Evolutionary conservation across 139 green algal species (phyloP), one percentile per base, ranked within the genome.

Genomic region (Yamagishiella unicocca): DNA sequence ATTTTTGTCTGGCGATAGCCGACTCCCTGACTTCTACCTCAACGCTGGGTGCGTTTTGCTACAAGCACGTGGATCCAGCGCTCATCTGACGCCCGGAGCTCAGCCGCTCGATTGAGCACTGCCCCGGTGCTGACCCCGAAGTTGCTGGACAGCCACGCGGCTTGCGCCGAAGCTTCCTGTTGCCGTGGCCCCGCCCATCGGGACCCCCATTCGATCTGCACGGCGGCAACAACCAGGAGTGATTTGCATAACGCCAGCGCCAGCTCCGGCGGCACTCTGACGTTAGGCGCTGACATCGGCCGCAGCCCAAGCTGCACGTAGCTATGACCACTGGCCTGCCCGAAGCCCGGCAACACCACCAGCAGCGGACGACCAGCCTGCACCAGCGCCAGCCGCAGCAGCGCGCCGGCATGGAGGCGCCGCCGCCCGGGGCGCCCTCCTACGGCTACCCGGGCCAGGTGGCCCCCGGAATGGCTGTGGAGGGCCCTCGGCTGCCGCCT

Each of bases 1-100:
- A 22, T 77, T n/a, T 86, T 86, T 43, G 66, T 67, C 10, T 86
- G 61, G 61, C 62, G 80, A 1, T 86, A 68, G 43, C 19, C 12
- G 43, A 33, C 17, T 79, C 71, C 8, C 8, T 25, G 2, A 0
- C 17, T 82, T 58, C 50, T n/a, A n/a, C n/a, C n/a, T n/a, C n/a
- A n/a, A n/a, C n/a, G n/a, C n/a, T n/a, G n/a, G n/a, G n/a, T n/a
- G n/a, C n/a, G n/a, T n/a, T n/a, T n/a, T n/a, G n/a, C n/a, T n/a
- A n/a, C 33, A 71, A 71, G 62, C 19, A 21, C 24, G 62, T 71
- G 62, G 62, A 71, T 55, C 73, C 74, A 46, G 33, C 31, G 46
- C 50, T 22, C 50, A 9, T 27, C 75, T 83, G 75, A 71, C 31
- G 53, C 75, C 21, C 50, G 53, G 33, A 10, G 37, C 50, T 21